phyloP scores from a whole-genome alignment of 352 stramenopile genomes.

The Halophytophthora batemanensis region DNA sequence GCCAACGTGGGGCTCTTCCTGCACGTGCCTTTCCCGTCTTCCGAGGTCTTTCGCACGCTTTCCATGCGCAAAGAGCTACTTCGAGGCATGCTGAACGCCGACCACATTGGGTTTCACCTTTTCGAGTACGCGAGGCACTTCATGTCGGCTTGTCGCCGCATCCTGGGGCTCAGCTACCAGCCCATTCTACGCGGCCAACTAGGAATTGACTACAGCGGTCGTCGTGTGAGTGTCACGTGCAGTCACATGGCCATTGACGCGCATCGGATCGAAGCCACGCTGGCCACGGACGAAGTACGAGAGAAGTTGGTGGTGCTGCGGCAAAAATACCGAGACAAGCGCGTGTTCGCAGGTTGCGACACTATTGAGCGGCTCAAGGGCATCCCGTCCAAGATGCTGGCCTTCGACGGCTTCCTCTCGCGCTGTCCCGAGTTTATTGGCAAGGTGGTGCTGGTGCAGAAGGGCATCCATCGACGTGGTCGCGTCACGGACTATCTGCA shows the following conservation, averaged over 20 bases:
- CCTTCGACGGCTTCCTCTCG: constrained; percentile 92
- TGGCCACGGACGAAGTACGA: constrained; percentile 36
- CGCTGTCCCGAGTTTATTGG: constrained; percentile 78
- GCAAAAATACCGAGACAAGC: constrained; percentile 63
- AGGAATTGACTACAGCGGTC: constrained; percentile 93
- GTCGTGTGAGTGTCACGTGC: constrained; percentile 92
- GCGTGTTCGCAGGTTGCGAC: constrained; percentile 93
- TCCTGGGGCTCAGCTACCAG: constrained; percentile 93
- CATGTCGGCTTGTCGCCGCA: constrained; percentile 87
- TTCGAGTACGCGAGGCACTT: constrained; percentile 94
- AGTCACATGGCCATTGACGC: constrained; percentile 90
- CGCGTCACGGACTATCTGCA: constrained; percentile 92
- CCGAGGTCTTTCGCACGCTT: constrained; percentile 97
- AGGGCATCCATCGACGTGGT: constrained; percentile 77
- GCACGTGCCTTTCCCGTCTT: constrained; percentile 98
- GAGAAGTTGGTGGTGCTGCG: constrained; percentile 56
- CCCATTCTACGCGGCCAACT: constrained; percentile 90
- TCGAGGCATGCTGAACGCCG: constrained; percentile 86
- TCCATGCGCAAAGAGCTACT: constrained; percentile 91
- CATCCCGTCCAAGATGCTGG: constrained; percentile 96
- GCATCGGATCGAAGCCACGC: constrained; percentile 47
- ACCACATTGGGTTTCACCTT: constrained; percentile 93
- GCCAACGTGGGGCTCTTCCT: constrained; percentile 96
- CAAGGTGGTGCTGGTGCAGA: constrained; percentile 81
- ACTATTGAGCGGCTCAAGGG: constrained; percentile 95